These are phyloP conservation scores for Santalum album DNA, from an alignment of 164 flowering plant species.

Conservation along the genomic window DNA sequence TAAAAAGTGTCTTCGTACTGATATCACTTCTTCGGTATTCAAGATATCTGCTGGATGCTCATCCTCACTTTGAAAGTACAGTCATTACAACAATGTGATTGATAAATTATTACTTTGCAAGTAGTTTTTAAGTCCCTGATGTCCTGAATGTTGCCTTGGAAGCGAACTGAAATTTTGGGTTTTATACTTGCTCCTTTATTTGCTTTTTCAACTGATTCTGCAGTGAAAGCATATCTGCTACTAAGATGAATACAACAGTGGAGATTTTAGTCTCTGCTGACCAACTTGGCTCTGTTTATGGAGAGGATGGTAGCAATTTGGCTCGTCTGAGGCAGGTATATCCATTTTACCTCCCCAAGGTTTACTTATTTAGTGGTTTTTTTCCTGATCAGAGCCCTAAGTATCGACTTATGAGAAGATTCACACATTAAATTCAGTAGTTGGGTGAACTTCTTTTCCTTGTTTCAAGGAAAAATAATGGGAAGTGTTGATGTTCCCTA, in stretches of 20 bases:
- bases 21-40: too few species aligned
- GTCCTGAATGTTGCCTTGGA: background rate
- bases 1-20: too few species aligned
- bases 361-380: background rate
- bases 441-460: too few species aligned
- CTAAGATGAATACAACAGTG: conserved; percentile 71
- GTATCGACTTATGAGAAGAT: background rate
- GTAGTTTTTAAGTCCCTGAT: background rate
- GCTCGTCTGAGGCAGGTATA: conserved; percentile 69
- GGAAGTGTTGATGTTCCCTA: too few species aligned
- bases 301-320: conserved; percentile 72
- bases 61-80: background rate
- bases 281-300: conserved; percentile 56
- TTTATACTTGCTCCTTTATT: background rate
- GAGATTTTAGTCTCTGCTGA: conserved; percentile 68
- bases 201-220: conserved; percentile 8
- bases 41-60: background rate
- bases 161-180: background rate
- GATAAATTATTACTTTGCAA: background rate
- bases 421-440: too few species aligned
- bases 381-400: too few species aligned
- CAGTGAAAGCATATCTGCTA: conserved; percentile 65
- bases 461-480: too few species aligned
- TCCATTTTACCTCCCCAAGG: background rate
- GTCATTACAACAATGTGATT: background rate